These are phyloP conservation scores for Candida andamanensis DNA, from an alignment of 805 yeast species.

Conservation along the genomic window DNA sequence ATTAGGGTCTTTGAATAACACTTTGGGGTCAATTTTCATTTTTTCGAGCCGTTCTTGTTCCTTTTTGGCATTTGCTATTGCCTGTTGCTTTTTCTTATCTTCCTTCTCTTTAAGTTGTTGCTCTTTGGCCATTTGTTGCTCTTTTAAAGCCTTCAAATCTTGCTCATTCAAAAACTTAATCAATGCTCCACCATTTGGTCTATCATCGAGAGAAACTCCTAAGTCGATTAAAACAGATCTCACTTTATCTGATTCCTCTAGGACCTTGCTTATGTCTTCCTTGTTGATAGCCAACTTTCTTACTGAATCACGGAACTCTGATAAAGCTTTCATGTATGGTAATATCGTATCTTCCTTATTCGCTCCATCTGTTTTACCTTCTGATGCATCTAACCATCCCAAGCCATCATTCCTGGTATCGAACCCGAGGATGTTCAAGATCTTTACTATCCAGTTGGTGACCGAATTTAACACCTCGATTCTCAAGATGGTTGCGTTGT, in stretches of 20 bases:
- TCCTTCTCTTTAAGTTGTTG: constrained; percentile 56
- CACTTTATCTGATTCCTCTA: constrained; percentile 68
- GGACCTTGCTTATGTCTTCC: constrained; percentile 46
- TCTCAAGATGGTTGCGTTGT: constrained; percentile 41
- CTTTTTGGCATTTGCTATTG: constrained; percentile 50
- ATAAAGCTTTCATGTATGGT: constrained; percentile 76
- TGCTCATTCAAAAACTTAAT: constrained; percentile 70
- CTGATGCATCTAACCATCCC: constrained; percentile 66
- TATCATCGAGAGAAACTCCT: constrained; percentile 86
- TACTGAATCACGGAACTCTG: constrained; percentile 77
- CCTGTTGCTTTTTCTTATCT: constrained; percentile 50
- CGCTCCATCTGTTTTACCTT: constrained; percentile 12
- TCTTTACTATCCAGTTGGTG: constrained; percentile 66
- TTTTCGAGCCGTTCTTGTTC: constrained; percentile 60
- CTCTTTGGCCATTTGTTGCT: constrained; percentile 56
- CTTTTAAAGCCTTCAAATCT: constrained; percentile 63
- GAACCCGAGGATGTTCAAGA: constrained; percentile 72
- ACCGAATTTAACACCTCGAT: constrained; percentile 64
- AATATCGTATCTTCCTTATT: constrained; percentile 60
- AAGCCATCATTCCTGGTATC: constrained; percentile 60
- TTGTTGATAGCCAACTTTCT: constrained; percentile 67
- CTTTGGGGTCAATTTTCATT: constrained; percentile 64
- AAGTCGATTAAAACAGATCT: constrained; percentile 67
- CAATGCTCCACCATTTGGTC: constrained; percentile 74
- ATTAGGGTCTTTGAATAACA: constrained; percentile 60